Conservation (phyloP, 345 rosid genomes). For the Ceriops tagal region DNA sequence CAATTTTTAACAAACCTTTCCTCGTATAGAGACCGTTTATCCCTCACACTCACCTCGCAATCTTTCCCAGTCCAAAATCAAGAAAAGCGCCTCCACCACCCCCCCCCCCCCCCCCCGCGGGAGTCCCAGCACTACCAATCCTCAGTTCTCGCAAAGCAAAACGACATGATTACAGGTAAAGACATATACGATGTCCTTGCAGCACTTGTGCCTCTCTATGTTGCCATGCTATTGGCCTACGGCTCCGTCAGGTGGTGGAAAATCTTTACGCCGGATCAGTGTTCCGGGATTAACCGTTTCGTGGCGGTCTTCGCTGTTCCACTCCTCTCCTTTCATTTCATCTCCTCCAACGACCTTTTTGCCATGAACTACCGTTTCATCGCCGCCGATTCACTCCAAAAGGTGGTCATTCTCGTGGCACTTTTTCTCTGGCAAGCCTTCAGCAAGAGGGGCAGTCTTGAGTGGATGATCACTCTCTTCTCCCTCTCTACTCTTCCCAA, state of each 20-base stretch:
- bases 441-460: conserved; percentile 48
- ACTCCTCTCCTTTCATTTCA: conserved; percentile 78
- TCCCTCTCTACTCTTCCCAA: conserved; percentile 79
- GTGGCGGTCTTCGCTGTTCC: conserved; percentile 89
- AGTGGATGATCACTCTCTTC: conserved; percentile 82
- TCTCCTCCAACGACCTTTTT: conserved; percentile 65
- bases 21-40: neutral
- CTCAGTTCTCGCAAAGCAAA: neutral
- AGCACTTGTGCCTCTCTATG: conserved; percentile 75
- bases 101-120: too few relatives aligned
- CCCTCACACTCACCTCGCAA: too few relatives aligned
- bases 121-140: neutral
- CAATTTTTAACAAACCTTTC: too few relatives aligned
- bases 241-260: conserved; percentile 94
- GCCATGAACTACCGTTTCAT: conserved; percentile 82
- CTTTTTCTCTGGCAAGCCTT: conserved; percentile 70
- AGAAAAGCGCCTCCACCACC: too few relatives aligned
- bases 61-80: neutral
- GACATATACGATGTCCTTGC: conserved; percentile 80
- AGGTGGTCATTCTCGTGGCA: conserved; percentile 60
- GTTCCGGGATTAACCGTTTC: conserved; percentile 83
- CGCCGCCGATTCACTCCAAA: conserved; percentile 78
- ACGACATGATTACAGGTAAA: conserved; percentile 58
- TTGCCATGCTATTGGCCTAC: conserved; percentile 80
- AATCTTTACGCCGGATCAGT: conserved; percentile 79